These are phyloP conservation scores for Trichoderma guizhouense DNA, from an alignment of 2,329 filamentous ascomycete species.

Conservation along the genomic window DNA sequence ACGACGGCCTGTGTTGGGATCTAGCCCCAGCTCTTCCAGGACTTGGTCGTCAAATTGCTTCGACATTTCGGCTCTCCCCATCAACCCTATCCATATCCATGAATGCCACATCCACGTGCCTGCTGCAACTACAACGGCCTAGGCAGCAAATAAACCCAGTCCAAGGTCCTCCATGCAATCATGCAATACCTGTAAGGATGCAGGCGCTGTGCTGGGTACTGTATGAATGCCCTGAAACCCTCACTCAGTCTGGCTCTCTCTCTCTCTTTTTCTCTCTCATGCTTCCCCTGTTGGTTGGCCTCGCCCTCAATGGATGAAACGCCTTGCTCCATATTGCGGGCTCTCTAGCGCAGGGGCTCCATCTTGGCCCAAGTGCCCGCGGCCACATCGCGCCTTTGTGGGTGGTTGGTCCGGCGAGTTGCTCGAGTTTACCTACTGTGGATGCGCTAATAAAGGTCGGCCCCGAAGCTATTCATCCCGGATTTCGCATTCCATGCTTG, in stretches of 20 bases:
- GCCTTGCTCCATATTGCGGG: slow-evolving; percentile 10
- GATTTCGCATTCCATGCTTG: background rate
- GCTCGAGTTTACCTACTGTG: background rate
- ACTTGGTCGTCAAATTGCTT: background rate
- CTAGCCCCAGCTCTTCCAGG: background rate
- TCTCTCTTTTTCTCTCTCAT: background rate
- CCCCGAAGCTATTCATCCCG: background rate
- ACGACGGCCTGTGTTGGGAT: background rate
- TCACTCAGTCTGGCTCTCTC: background rate
- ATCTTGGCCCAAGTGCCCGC: slow-evolving; percentile 13
- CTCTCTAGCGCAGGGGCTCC: slow-evolving; percentile 12
- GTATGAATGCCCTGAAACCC: background rate
- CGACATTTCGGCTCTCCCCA: background rate
- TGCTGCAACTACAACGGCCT: background rate
- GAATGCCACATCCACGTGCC: background rate
- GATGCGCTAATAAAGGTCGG: slow-evolving; percentile 14
- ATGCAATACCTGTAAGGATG: background rate
- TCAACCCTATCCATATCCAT: background rate
- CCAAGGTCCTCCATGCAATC: background rate
- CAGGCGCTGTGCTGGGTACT: background rate
- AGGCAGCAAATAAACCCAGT: background rate
- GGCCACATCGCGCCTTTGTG: slow-evolving; percentile 12
- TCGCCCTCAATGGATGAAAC: background rate
- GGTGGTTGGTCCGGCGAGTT: background rate
- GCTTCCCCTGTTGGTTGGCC: background rate